Base-by-base conservation (phyloP, 179 eudicot genomes). In the Patellifolia procumbens region DNA sequence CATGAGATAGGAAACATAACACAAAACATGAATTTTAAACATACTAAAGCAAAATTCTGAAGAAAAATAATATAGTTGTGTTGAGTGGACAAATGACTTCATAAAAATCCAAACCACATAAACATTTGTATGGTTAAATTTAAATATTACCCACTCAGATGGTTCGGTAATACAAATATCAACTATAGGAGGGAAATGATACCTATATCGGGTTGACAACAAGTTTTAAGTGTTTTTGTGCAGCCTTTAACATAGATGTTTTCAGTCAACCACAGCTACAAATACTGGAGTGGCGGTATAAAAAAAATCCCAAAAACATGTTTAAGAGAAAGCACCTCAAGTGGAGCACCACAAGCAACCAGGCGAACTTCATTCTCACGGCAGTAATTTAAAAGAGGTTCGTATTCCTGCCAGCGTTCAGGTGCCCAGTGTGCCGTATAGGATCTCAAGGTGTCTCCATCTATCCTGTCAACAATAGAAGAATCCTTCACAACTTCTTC, bases 271-370 rank as follows among this genome's bases (percentile, higher is more conserved):
- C 42, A 29, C 15, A 76, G 64, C 56, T 61, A 35, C 61, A 37
- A 58, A 58, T n/a, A 15, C 24, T 37, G 34, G 45, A 65, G 11
- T 24, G 56, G 59, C 32, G 52, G 56, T 58, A 65, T 8, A 58
- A 70, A 39, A 64, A 53, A 17, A 2, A 39, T 3, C 29, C 37
- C 43, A 2, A 28, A 70, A 73, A 31, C 43, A 63, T 29, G 37
- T 17, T 22, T 12, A 63, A 64, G 46, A 79, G 73, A 66, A 76
- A 71, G 79, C 80, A 94, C 98, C 98, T 92, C 90, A 70, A 92
- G 91, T 59, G 98, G 98, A 39, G 90, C 80, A 75, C 97, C 98
- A 87, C 97, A 91, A 73, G 98, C 98, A 77, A 88, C 86, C 73
- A 94, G 85, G 32, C 86, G 88, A 72, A 94, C 76, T 53, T 89